A percentile compares a stretch with the other conserved stretches of the same genome.
These are phyloP conservation scores for Lichtheimia ramosa DNA, from an alignment of 371 early-diverging fungal species.

Conservation along the genomic window DNA sequence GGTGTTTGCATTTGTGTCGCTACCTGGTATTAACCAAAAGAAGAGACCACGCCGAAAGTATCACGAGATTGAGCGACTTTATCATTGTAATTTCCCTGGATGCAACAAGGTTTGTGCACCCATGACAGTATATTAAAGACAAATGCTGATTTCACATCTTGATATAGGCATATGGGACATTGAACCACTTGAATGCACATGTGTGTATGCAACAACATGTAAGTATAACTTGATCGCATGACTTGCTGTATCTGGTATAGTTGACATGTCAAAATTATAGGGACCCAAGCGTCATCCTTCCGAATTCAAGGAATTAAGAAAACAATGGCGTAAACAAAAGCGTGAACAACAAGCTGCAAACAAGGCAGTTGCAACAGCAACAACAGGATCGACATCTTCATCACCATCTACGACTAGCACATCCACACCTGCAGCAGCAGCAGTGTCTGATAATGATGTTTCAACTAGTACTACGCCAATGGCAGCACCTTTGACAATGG, in stretches of 20 bases:
- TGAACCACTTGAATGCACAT: conserved; percentile 76
- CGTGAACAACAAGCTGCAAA: conserved; percentile 7
- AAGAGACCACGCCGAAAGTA: conserved; percentile 69
- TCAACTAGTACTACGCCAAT: too few species aligned
- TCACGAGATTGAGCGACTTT: conserved; percentile 75
- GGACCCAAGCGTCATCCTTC: conserved; percentile 33
- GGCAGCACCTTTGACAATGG: too few species aligned
- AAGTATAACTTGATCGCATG: conserved; percentile 15
- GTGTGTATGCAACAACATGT: conserved; percentile 73
- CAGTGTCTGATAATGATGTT: too few species aligned
- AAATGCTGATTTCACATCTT: too few species aligned
- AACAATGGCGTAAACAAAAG: conserved; percentile 30
- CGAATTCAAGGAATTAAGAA: conserved; percentile 38
- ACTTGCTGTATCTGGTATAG: too few species aligned
- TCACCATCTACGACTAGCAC: not conserved
- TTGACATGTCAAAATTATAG: conserved; percentile 4
- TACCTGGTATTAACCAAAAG: conserved; percentile 62
- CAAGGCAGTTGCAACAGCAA: not conserved
- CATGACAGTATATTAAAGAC: too few species aligned
- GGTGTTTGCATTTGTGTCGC: conserved; percentile 63
- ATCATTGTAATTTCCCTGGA: conserved; percentile 60
- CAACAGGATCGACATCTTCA: not conserved
- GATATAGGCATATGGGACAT: conserved; percentile 58
- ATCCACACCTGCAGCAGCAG: too few species aligned
- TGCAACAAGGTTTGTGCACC: conserved; percentile 47